Evolutionary conservation across 352 stramenopile species (phyloP).

Genomic region (Globisporangium acanthophoron): DNA sequence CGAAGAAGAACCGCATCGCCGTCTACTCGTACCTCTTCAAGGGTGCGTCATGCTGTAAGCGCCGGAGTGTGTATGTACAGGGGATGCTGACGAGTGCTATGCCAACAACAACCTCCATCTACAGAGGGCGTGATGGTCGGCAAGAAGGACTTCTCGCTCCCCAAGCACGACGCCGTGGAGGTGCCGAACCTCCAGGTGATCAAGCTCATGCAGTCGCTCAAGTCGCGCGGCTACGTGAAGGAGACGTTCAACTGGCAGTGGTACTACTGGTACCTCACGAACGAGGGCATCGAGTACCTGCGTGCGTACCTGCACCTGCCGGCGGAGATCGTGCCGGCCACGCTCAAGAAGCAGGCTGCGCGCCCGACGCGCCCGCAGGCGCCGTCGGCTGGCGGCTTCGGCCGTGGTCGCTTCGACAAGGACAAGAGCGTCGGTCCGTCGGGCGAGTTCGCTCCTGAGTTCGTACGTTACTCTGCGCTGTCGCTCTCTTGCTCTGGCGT

Average conservation of each 20-base stretch:
- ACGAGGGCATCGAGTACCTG: slow-evolving; percentile 99
- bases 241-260: slow-evolving; percentile 99
- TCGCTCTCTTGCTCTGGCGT: background rate
- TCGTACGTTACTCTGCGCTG: slow-evolving; percentile 39
- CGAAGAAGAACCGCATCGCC: slow-evolving; percentile 98
- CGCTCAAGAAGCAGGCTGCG: slow-evolving; percentile 95
- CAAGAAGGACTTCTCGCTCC: slow-evolving; percentile 86
- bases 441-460: slow-evolving; percentile 87
- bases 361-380: slow-evolving; percentile 76
- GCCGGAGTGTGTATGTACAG: no score
- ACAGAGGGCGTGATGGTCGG: slow-evolving; percentile 87
- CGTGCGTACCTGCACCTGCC: slow-evolving; percentile 97
- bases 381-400: slow-evolving; percentile 67
- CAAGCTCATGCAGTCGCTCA: slow-evolving; percentile 98
- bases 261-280: slow-evolving; percentile 99
- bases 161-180: slow-evolving; percentile 96
- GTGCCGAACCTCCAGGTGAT: slow-evolving; percentile 98
- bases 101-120: background rate
- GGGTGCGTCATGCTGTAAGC: slow-evolving; percentile 32
- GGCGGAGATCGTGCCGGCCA: slow-evolving; percentile 97
- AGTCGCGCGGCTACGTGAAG: slow-evolving; percentile 95
- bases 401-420: slow-evolving; percentile 86
- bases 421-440: slow-evolving; percentile 86
- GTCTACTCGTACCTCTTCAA: slow-evolving; percentile 99
- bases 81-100: background rate